phyloP scores from a whole-genome alignment of 352 stramenopile genomes.

The Globisporangium irregulare region DNA sequence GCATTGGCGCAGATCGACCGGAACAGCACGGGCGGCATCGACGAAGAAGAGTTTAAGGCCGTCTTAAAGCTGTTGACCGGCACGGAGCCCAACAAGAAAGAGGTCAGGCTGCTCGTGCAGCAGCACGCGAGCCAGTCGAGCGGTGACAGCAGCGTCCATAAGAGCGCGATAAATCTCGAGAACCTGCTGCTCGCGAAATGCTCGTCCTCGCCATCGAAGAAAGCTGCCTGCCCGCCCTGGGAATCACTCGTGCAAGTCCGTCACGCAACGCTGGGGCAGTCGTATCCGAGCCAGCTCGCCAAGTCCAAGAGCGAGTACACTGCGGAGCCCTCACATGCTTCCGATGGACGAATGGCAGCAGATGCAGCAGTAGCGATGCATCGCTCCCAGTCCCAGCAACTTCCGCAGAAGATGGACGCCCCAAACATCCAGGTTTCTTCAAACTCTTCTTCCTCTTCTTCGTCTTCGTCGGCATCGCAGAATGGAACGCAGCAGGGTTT shows the following conservation, averaged over 20 bases:
- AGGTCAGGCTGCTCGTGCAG: constrained; percentile 60
- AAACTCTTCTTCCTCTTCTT: neutral
- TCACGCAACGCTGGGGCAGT: constrained; percentile 42
- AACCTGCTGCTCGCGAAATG: constrained; percentile 74
- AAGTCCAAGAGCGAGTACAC: constrained; percentile 13
- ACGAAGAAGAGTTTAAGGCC: constrained; percentile 75
- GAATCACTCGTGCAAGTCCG: constrained; percentile 72
- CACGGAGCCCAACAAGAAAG: constrained; percentile 72
- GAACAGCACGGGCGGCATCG: constrained; percentile 48
- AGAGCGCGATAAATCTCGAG: constrained; percentile 60
- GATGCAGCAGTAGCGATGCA: neutral
- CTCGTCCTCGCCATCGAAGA: constrained; percentile 66
- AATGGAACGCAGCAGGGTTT: constrained; percentile 8
- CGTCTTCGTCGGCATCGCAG: neutral
- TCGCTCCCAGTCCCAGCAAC: constrained; percentile 11
- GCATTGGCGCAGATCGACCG: constrained; percentile 72
- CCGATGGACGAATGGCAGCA: neutral
- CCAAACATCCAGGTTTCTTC: constrained; percentile 1
- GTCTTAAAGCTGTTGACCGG: constrained; percentile 75
- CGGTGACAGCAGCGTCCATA: constrained; percentile 37
- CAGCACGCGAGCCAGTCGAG: constrained; percentile 46
- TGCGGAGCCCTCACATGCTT: neutral
- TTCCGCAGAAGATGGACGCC: neutral
- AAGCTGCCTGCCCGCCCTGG: constrained; percentile 64
- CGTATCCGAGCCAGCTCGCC: constrained; percentile 9